Conservation (phyloP, 2,329 filamentous ascomycete genomes). For the Venturia carpophila region DNA sequence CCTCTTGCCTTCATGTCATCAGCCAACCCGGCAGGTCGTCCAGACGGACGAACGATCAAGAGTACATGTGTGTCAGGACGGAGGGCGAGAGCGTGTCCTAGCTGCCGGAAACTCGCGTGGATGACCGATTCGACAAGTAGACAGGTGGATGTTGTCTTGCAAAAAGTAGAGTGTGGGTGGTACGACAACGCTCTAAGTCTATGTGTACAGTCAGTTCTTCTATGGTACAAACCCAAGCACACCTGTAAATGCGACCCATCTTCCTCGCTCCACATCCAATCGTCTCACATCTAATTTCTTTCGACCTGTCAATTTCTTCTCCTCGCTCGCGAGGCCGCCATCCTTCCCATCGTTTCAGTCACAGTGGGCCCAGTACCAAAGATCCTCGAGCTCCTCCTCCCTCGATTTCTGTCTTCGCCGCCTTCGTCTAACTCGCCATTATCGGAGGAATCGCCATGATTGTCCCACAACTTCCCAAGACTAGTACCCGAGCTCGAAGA, state of each 20-base stretch:
- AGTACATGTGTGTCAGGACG: no score
- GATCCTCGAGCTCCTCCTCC: neutral
- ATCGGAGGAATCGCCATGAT: neutral
- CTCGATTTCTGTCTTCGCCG: neutral
- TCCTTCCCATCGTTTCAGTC: neutral
- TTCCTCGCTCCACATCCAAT: neutral
- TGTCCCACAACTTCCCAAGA: neutral
- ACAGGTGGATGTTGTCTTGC: no score
- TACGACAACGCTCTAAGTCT: neutral
- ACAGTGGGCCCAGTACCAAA: neutral
- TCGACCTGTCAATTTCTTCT: neutral
- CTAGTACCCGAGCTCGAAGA: neutral
- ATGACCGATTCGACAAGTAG: no score
- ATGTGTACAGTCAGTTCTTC: neutral
- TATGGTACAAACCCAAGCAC: constrained; percentile 4
- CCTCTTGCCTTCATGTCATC: no score
- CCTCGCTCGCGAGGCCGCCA: neutral
- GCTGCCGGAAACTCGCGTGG: no score
- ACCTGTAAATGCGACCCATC: constrained; percentile 9
- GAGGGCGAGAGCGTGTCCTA: no score
- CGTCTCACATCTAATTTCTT: neutral
- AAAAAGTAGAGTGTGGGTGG: neutral
- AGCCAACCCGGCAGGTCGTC: no score
- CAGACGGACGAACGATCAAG: no score
- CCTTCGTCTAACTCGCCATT: neutral